Percentiles rank a stretch among this genome's conserved stretches.
Conservation (phyloP, 306 rosid genomes). For the Amphicarpaea edgeworthii region DNA sequence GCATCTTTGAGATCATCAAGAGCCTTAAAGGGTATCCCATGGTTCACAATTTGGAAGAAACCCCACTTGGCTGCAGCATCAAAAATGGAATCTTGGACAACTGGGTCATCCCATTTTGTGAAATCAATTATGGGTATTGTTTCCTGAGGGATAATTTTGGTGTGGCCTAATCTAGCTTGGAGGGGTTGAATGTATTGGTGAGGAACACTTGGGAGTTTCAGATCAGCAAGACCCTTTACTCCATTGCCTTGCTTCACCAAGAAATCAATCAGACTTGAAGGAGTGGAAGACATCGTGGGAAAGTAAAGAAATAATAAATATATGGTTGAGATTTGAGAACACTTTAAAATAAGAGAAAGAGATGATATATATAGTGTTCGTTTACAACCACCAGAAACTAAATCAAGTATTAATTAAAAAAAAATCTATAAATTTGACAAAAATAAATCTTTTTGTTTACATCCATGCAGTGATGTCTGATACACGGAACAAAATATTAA, state of each 20-base stretch:
- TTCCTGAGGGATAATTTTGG: slow-evolving; percentile 33
- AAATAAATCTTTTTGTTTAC: too few species aligned
- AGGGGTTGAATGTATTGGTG: slow-evolving; percentile 50
- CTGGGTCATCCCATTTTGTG: slow-evolving; percentile 53
- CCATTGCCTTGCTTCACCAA: slow-evolving; percentile 53
- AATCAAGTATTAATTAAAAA: too few species aligned
- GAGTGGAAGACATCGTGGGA: slow-evolving; percentile 30
- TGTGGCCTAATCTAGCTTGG: slow-evolving; percentile 40
- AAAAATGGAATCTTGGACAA: slow-evolving; percentile 47
- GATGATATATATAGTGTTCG: too few species aligned
- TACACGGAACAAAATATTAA: too few species aligned
- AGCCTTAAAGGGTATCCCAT: slow-evolving; percentile 50
- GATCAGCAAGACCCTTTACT: slow-evolving; percentile 53
- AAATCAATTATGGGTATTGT: slow-evolving; percentile 57
- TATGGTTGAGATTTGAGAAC: background rate
- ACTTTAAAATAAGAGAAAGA: too few species aligned
- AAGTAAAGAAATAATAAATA: background rate
- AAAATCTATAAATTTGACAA: too few species aligned
- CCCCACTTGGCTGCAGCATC: slow-evolving; percentile 55
- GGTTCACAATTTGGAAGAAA: slow-evolving; percentile 58
- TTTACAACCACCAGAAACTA: too few species aligned
- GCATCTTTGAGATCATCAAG: slow-evolving; percentile 38
- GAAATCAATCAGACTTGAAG: slow-evolving; percentile 48
- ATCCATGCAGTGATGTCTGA: too few species aligned
- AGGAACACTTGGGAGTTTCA: slow-evolving; percentile 47